Conservation (phyloP, 163 green algal genomes). For the Smithsoniella earleae region DNA sequence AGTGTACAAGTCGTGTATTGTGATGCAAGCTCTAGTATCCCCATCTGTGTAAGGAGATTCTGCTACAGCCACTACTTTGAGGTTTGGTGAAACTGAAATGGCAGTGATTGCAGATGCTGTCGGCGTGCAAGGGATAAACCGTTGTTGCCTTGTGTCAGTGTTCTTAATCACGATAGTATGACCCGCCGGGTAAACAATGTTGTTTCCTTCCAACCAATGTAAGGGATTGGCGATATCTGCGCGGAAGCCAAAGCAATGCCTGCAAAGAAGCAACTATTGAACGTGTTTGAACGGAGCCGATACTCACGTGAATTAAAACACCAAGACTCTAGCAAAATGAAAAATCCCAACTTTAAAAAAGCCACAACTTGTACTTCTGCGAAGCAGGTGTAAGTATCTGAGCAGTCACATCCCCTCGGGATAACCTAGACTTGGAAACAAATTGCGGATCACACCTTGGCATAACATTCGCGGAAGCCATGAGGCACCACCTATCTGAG, state of each 20-base stretch:
- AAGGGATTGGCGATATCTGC: conserved; percentile 62
- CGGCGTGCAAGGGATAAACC: conserved; percentile 60
- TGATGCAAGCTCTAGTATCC: conserved; percentile 56
- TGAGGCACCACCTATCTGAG: too few species aligned
- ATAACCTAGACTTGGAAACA: too few species aligned
- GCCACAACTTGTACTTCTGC: too few species aligned
- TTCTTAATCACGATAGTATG: conserved; percentile 67
- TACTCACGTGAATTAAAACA: too few species aligned
- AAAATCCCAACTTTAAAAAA: too few species aligned
- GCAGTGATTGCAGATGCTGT: conserved; percentile 71
- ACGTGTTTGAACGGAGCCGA: too few species aligned
- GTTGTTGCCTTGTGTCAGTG: conserved; percentile 58
- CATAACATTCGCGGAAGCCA: too few species aligned
- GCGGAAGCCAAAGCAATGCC: conserved; percentile 72
- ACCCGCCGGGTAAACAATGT: conserved; percentile 64
- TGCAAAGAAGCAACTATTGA: too few species aligned
- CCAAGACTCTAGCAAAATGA: too few species aligned
- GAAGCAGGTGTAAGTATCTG: too few species aligned
- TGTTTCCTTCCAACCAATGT: conserved; percentile 67
- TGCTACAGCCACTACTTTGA: conserved; percentile 66
- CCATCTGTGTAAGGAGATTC: conserved; percentile 42
- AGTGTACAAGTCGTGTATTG: conserved; percentile 74
- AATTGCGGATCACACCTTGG: too few species aligned
- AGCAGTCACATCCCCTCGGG: too few species aligned
- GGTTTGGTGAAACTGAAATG: conserved; percentile 56